phyloP scores from a whole-genome alignment of 1,139 yeast genomes.

The Diutina catenulata region DNA sequence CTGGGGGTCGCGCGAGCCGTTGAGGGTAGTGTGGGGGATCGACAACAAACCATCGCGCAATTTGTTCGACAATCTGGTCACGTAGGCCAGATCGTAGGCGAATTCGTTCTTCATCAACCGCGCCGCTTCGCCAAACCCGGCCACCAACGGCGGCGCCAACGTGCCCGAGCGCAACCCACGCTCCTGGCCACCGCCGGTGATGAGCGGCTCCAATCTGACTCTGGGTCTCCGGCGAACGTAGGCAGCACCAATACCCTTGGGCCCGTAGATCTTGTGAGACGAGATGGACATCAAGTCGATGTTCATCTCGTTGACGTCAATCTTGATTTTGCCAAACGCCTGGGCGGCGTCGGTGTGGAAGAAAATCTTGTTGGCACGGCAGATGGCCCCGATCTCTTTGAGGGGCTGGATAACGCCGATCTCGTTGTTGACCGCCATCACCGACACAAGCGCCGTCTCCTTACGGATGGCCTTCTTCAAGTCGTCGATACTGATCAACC shows the following conservation, averaged over 20 bases:
- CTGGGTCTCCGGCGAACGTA: slow-evolving; percentile 96
- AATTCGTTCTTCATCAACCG: slow-evolving; percentile 66
- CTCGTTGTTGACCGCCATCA: slow-evolving; percentile 97
- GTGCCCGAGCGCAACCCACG: slow-evolving; percentile 97
- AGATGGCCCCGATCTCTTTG: slow-evolving; percentile 82
- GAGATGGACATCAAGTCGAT: slow-evolving; percentile 89
- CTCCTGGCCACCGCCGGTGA: slow-evolving; percentile 99
- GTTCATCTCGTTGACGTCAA: slow-evolving; percentile 89
- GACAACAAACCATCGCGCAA: slow-evolving; percentile 62
- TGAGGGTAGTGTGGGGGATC: slow-evolving; percentile 79
- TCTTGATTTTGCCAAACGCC: slow-evolving; percentile 87
- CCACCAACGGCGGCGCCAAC: slow-evolving; percentile 86
- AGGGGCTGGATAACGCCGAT: slow-evolving; percentile 96
- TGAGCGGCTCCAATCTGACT: slow-evolving; percentile 89
- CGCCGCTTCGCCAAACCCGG: slow-evolving; percentile 97
- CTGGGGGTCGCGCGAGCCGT: slow-evolving; percentile 62
- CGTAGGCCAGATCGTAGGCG: slow-evolving; percentile 64
- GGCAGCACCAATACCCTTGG: slow-evolving; percentile 95
- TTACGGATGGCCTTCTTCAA: slow-evolving; percentile 78
- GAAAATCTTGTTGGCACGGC: slow-evolving; percentile 78
- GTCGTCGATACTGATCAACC: slow-evolving; percentile 66
- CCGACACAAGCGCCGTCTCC: slow-evolving; percentile 83
- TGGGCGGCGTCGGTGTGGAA: slow-evolving; percentile 99
- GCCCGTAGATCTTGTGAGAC: slow-evolving; percentile 95
- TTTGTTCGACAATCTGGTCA: slow-evolving; percentile 57